Percentiles rank a stretch among this genome's conserved stretches.
Evolutionary conservation across 2,329 filamentous ascomycete genomes (phyloP).

Genomic region (Teratosphaeria viscida): DNA sequence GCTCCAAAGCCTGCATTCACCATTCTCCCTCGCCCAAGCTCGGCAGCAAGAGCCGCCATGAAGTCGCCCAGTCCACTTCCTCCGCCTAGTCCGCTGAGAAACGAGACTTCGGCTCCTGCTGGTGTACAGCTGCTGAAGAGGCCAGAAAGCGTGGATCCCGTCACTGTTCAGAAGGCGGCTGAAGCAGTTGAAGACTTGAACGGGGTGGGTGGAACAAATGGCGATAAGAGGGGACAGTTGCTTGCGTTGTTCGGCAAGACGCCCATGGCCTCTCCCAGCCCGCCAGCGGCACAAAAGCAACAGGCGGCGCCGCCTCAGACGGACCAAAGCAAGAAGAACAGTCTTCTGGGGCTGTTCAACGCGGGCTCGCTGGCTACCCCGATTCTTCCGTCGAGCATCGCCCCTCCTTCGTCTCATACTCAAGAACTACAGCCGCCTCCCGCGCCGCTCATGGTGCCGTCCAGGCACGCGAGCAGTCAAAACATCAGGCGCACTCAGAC

Average conservation of each 20-base stretch:
- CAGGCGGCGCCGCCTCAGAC: background rate
- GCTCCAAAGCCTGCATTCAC: conserved; percentile 16
- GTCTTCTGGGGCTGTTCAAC: conserved; percentile 8
- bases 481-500: conserved; percentile 4
- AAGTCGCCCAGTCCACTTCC: conserved; percentile 9
- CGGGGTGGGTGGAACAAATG: background rate
- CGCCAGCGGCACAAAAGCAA: background rate
- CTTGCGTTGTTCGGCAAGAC: conserved; percentile 19
- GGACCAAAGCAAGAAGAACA: background rate
- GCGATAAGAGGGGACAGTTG: conserved; percentile 19
- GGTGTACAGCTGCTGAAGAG: conserved; percentile 21
- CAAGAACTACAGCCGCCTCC: conserved; percentile 11
- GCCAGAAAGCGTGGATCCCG: conserved; percentile 10
- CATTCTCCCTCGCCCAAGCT: conserved; percentile 20
- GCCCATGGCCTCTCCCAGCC: background rate
- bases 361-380: conserved; percentile 7
- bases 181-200: conserved; percentile 3
- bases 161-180: conserved; percentile 5
- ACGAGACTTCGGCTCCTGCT: conserved; percentile 13
- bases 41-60: conserved; percentile 5
- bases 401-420: conserved; percentile 1
- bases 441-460: conserved; percentile 17
- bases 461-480: conserved; percentile 8
- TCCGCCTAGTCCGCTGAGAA: conserved; percentile 12
- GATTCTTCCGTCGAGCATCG: background rate